Evolutionary conservation across 1,284 basidiomycete species (phyloP).

Genomic region (Neonothopanus nambi): DNA sequence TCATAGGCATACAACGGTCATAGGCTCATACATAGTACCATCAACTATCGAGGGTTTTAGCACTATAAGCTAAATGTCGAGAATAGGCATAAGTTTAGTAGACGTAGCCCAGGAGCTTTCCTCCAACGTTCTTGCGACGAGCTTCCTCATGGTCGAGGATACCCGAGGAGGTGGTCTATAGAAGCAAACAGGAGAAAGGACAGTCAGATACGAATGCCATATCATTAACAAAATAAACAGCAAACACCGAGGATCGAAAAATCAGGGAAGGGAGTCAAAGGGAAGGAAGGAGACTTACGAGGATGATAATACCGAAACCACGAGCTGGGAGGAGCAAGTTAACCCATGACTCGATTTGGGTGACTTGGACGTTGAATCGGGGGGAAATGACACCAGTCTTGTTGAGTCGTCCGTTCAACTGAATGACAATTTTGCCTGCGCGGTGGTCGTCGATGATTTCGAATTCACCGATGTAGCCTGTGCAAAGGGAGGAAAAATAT

Average conservation of each 20-base stretch:
- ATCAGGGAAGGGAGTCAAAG: slow-evolving; percentile 65
- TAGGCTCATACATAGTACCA: too few relatives aligned
- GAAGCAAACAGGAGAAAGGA: neutral
- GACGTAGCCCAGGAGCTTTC: slow-evolving; percentile 85
- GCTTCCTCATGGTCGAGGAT: slow-evolving; percentile 99
- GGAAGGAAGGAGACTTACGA: slow-evolving; percentile 48
- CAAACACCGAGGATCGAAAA: slow-evolving; percentile 94
- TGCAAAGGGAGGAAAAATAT: slow-evolving; percentile 17
- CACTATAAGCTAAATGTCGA: too few relatives aligned
- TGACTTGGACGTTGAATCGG: slow-evolving; percentile 95
- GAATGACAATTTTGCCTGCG: slow-evolving; percentile 97
- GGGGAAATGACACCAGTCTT: slow-evolving; percentile 99
- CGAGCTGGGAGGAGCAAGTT: slow-evolving; percentile 91
- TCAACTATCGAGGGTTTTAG: too few relatives aligned
- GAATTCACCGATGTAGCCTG: slow-evolving; percentile 99
- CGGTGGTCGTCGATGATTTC: slow-evolving; percentile 99
- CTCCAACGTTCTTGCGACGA: slow-evolving; percentile 96
- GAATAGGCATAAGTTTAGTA: slow-evolving; percentile 49
- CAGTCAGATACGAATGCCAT: slow-evolving; percentile 16
- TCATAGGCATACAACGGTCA: too few relatives aligned
- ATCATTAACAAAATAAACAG: slow-evolving; percentile 91
- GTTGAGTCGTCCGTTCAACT: slow-evolving; percentile 98
- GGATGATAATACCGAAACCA: slow-evolving; percentile 96
- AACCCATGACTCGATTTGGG: slow-evolving; percentile 93
- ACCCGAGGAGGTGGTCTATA: slow-evolving; percentile 92